A percentile compares a stretch with the other conserved stretches of the same genome.
phyloP scores from a whole-genome alignment of 2,329 filamentous ascomycete species.

The Leptographium wingfieldii region DNA sequence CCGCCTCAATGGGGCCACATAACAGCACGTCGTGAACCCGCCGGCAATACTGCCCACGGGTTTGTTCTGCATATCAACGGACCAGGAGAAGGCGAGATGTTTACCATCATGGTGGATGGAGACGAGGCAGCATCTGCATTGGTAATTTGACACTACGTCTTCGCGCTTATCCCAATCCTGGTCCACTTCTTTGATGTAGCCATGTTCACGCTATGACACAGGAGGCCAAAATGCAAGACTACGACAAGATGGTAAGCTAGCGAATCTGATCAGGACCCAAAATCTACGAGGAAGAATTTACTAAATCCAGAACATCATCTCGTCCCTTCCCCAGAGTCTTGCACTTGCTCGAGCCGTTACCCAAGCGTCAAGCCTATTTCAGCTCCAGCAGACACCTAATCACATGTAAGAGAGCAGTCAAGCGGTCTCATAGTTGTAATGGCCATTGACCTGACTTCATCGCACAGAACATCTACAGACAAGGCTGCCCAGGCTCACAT shows the following conservation, averaged over 20 bases:
- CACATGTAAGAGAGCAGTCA: not conserved
- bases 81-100: not conserved
- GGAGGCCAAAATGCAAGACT: not conserved
- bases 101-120: not conserved
- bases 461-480: not conserved
- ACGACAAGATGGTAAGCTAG: constrained; percentile 6
- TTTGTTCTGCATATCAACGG: not conserved
- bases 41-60: not conserved
- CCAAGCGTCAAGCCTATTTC: not conserved
- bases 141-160: not conserved
- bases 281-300: too few relatives aligned
- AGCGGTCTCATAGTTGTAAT: not conserved
- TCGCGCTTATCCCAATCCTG: too few relatives aligned
- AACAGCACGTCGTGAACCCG: not conserved
- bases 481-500: constrained; percentile 13
- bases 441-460: not conserved
- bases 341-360: constrained; percentile 1
- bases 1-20: constrained; percentile 3
- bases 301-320: not conserved
- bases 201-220: not conserved
- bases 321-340: constrained; percentile 1
- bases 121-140: not conserved
- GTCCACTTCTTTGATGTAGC: too few relatives aligned
- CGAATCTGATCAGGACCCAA: not conserved
- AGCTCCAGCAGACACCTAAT: not conserved